phyloP scores from a whole-genome alignment of 371 early-diverging fungal species.

The Rhizopus stolonifer region DNA sequence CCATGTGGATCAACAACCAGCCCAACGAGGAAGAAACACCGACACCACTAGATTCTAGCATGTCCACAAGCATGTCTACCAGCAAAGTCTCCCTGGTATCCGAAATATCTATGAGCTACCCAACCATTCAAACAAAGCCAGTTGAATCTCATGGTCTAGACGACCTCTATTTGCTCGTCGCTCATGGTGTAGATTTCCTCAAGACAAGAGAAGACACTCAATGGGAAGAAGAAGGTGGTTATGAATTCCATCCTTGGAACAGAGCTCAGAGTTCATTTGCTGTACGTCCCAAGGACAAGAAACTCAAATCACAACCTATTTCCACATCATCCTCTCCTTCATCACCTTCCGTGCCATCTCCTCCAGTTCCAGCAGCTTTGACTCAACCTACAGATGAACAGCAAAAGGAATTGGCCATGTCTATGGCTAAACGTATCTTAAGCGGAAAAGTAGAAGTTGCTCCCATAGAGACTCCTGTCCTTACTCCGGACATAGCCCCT shows the following conservation, averaged over 20 bases:
- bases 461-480: background rate
- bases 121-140: background rate
- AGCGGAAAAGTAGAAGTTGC: slow-evolving; percentile 19
- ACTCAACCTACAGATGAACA: slow-evolving; percentile 1
- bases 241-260: slow-evolving; percentile 54
- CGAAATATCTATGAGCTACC: slow-evolving; percentile 1
- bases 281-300: slow-evolving; percentile 23
- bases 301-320: slow-evolving; percentile 10
- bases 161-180: slow-evolving; percentile 35
- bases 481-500: too few species aligned
- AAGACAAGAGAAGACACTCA: slow-evolving; percentile 38
- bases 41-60: background rate
- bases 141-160: slow-evolving; percentile 17
- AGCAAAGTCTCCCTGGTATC: slow-evolving; percentile 1
- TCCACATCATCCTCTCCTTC: slow-evolving; percentile 19
- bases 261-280: slow-evolving; percentile 46
- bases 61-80: background rate
- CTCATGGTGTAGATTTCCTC: slow-evolving; percentile 47
- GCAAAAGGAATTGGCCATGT: slow-evolving; percentile 9
- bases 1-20: background rate
- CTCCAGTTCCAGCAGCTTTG: background rate
- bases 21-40: background rate
- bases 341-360: background rate
- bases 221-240: slow-evolving; percentile 55
- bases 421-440: slow-evolving; percentile 23